A percentile compares a stretch with the other conserved stretches of the same genome.
Conservation (phyloP, 768 basidiomycete species). For the Trichaptum fuscoviolaceum region DNA sequence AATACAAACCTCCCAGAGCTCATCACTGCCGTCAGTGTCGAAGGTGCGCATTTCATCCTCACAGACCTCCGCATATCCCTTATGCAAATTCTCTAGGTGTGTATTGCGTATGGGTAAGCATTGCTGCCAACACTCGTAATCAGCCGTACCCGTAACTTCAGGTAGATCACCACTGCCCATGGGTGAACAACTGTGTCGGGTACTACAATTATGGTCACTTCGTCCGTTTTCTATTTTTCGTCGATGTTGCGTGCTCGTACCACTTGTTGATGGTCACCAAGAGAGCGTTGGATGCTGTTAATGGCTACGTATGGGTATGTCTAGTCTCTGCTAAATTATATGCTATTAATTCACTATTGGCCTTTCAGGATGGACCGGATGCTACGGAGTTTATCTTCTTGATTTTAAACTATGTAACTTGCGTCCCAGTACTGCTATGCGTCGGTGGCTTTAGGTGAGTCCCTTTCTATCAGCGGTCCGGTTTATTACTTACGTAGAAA, state of each 20-base stretch:
- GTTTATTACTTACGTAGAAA: slow-evolving; percentile 14
- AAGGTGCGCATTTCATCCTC: slow-evolving; percentile 40
- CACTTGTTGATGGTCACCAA: slow-evolving; percentile 79
- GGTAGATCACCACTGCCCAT: slow-evolving; percentile 85
- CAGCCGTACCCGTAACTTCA: background rate
- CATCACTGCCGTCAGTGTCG: slow-evolving; percentile 93
- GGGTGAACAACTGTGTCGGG: slow-evolving; percentile 94
- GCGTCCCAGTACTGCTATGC: slow-evolving; percentile 76
- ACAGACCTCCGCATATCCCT: background rate
- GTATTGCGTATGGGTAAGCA: slow-evolving; percentile 82
- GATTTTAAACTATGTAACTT: slow-evolving; percentile 82
- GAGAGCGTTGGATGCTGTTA: slow-evolving; percentile 48
- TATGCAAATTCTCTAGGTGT: slow-evolving; percentile 41
- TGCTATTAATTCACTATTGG: slow-evolving; percentile 3
- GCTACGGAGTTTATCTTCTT: slow-evolving; percentile 71
- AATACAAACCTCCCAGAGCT: slow-evolving; percentile 81
- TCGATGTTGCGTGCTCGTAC: slow-evolving; percentile 48
- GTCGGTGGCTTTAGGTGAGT: slow-evolving; percentile 88
- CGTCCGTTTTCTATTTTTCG: slow-evolving; percentile 42
- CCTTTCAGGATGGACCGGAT: slow-evolving; percentile 59
- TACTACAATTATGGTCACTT: slow-evolving; percentile 87
- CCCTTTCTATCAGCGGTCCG: background rate
- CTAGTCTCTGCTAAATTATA: background rate
- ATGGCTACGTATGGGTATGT: slow-evolving; percentile 44
- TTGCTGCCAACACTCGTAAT: background rate